Conservation (phyloP, 306 rosid genomes). For the Canavalia ensiformis region DNA sequence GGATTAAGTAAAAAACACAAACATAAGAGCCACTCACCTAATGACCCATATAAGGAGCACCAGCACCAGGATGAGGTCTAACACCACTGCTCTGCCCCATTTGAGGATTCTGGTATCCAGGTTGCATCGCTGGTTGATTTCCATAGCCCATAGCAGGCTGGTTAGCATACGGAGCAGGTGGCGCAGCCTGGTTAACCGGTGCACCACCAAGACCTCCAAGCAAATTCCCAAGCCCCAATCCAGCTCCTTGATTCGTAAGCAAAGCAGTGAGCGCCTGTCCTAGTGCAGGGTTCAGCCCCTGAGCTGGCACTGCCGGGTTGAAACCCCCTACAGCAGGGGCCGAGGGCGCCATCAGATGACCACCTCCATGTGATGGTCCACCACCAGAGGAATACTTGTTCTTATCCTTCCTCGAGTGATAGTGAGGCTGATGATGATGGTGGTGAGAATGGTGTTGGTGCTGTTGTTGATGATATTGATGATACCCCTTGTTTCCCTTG, state of each 20-base stretch:
- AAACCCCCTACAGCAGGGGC: slow-evolving; percentile 65
- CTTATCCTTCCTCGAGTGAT: slow-evolving; percentile 65
- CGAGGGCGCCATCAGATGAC: slow-evolving; percentile 69
- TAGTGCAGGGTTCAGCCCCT: slow-evolving; percentile 65
- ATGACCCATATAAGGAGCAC: slow-evolving; percentile 81
- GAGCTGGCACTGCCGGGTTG: slow-evolving; percentile 60
- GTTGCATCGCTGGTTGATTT: slow-evolving; percentile 70
- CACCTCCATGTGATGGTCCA: slow-evolving; percentile 54
- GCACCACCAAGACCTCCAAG: slow-evolving; percentile 74
- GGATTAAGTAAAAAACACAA: neutral
- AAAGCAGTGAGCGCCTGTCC: slow-evolving; percentile 73
- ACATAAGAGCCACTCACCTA: slow-evolving; percentile 57
- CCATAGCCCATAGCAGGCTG: slow-evolving; percentile 70
- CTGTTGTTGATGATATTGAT: slow-evolving; percentile 55
- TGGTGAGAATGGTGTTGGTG: slow-evolving; percentile 52
- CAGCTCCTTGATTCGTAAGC: slow-evolving; percentile 76
- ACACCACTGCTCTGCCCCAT: slow-evolving; percentile 69
- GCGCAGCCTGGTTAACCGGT: slow-evolving; percentile 60
- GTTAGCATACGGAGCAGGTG: slow-evolving; percentile 61
- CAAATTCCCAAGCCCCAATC: slow-evolving; percentile 70
- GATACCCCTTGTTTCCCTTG: slow-evolving; percentile 56
- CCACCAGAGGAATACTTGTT: slow-evolving; percentile 59
- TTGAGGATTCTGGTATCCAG: slow-evolving; percentile 74
- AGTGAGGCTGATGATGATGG: slow-evolving; percentile 60
- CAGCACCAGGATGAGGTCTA: slow-evolving; percentile 77